Conservation (phyloP, 352 stramenopile species). For the Lagenidium sp. region DNA sequence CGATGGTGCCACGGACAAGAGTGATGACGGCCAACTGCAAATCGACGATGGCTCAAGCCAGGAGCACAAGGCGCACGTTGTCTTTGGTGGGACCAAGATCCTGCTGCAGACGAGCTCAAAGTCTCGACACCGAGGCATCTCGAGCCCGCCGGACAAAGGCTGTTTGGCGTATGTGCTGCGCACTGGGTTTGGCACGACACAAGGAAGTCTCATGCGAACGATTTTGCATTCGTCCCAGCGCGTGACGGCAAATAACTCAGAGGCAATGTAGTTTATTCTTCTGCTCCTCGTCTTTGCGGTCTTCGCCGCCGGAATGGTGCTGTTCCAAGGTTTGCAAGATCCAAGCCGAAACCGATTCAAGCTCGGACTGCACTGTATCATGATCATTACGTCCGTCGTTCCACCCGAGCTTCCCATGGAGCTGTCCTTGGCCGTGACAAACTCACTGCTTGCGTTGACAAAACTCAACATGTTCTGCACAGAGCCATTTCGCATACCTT, state of each 20-base stretch:
- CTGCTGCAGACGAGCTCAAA: conserved; percentile 18
- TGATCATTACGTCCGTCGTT: conserved; percentile 95
- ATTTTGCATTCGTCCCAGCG: conserved; percentile 93
- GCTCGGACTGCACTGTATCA: conserved; percentile 91
- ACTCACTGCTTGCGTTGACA: conserved; percentile 82
- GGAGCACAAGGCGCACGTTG: conserved; percentile 49
- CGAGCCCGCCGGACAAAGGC: conserved; percentile 65
- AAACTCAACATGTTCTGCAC: conserved; percentile 91
- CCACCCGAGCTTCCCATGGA: conserved; percentile 95
- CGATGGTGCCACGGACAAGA: neutral
- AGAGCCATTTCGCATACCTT: conserved; percentile 92
- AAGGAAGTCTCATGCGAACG: conserved; percentile 92
- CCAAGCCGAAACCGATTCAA: conserved; percentile 79
- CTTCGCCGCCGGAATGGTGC: conserved; percentile 71
- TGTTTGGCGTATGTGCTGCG: conserved; percentile 86
- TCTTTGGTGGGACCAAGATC: conserved; percentile 71
- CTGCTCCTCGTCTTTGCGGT: conserved; percentile 90
- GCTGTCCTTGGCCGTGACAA: conserved; percentile 91
- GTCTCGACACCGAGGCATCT: conserved; percentile 7
- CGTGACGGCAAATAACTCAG: conserved; percentile 81
- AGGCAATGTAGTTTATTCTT: conserved; percentile 92
- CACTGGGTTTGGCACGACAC: conserved; percentile 90
- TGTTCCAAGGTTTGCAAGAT: conserved; percentile 42
- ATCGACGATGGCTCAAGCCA: conserved; percentile 23
- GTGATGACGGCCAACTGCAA: neutral